Percentiles rank a stretch among this genome's conserved stretches.
phyloP scores from a whole-genome alignment of 1,284 basidiomycete genomes.

The Pulveroboletus sp. region DNA sequence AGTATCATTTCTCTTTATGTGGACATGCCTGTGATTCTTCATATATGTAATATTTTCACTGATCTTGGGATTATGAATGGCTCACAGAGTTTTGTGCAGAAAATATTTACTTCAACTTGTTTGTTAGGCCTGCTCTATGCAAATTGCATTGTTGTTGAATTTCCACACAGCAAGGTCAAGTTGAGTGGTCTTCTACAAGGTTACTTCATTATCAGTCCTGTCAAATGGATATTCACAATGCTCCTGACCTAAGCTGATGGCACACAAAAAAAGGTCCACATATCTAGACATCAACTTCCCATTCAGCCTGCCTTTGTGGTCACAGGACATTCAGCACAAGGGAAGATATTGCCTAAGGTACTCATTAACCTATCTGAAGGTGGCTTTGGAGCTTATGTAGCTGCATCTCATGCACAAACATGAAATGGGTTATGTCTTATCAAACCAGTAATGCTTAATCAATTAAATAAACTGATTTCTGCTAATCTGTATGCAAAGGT shows the following conservation, averaged over 20 bases:
- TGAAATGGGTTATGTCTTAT: too few relatives aligned
- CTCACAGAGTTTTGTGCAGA: conserved; percentile 17
- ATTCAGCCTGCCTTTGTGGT: neutral
- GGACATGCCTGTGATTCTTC: conserved; percentile 32
- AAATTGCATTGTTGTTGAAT: neutral
- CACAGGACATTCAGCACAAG: neutral
- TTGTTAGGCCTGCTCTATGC: too few relatives aligned
- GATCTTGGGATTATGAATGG: conserved; percentile 33
- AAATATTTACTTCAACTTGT: conserved; percentile 3
- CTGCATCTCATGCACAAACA: neutral
- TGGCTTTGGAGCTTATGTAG: neutral
- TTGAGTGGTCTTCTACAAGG: neutral
- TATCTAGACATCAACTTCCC: neutral
- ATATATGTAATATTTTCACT: conserved; percentile 25
- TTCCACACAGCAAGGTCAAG: neutral
- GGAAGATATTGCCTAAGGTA: neutral
- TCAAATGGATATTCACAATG: neutral
- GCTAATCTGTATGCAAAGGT: too few relatives aligned
- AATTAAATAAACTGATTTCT: too few relatives aligned
- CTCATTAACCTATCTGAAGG: neutral
- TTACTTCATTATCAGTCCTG: neutral
- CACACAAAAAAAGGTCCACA: neutral
- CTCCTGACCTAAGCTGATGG: neutral
- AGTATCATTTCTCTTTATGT: conserved; percentile 6
- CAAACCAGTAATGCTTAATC: too few relatives aligned